phyloP scores from a whole-genome alignment of 2,329 filamentous ascomycete genomes.

The Apiospora aurea region DNA sequence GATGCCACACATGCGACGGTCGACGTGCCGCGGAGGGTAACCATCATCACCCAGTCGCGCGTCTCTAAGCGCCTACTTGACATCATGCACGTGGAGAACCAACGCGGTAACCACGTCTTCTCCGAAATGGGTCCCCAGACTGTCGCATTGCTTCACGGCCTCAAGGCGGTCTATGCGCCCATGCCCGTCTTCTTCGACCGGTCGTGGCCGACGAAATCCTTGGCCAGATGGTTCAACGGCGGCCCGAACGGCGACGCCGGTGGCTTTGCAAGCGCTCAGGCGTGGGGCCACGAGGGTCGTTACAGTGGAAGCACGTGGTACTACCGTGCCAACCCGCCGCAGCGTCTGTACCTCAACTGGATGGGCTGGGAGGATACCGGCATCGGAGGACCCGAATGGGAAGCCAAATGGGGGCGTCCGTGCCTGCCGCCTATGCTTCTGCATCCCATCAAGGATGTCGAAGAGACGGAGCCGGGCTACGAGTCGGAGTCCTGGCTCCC shows the following conservation, averaged over 20 bases:
- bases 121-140: constrained; percentile 83
- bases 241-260: constrained; percentile 62
- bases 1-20: constrained; percentile 55
- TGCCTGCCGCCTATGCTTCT: constrained; percentile 67
- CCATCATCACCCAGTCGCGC: constrained; percentile 80
- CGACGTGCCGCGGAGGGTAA: constrained; percentile 73
- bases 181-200: constrained; percentile 83
- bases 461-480: constrained; percentile 55
- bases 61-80: constrained; percentile 75
- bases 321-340: constrained; percentile 63
- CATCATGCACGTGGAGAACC: constrained; percentile 80
- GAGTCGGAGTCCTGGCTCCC: constrained; percentile 47
- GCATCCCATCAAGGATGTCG: constrained; percentile 66
- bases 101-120: constrained; percentile 76
- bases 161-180: constrained; percentile 80
- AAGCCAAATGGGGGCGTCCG: constrained; percentile 60
- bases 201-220: constrained; percentile 65
- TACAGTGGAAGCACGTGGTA: constrained; percentile 69
- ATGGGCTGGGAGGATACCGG: constrained; percentile 65
- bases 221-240: constrained; percentile 67
- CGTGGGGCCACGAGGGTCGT: constrained; percentile 64
- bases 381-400: constrained; percentile 63
- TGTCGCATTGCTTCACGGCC: constrained; percentile 75
- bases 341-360: constrained; percentile 68
- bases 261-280: constrained; percentile 62